These are phyloP conservation scores for Trichoderma citrinoviride DNA, from an alignment of 2,329 filamentous ascomycete species.

Conservation along the genomic window DNA sequence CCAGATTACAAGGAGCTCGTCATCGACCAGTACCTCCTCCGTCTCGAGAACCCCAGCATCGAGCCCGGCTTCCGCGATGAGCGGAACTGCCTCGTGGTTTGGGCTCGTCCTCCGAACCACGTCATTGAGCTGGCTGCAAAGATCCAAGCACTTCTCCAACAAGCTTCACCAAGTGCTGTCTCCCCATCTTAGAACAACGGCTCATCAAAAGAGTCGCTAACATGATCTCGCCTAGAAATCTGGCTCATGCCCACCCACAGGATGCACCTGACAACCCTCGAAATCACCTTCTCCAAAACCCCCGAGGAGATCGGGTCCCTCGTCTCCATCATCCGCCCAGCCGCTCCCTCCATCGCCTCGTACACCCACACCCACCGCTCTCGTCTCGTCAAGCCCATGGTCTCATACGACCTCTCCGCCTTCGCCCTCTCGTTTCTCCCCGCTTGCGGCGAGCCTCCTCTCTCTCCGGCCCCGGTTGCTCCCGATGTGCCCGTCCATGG, in stretches of 20 bases:
- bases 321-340: conserved; percentile 54
- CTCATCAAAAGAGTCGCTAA: background rate
- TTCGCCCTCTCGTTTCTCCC: conserved; percentile 86
- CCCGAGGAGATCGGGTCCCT: conserved; percentile 64
- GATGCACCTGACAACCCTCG: conserved; percentile 82
- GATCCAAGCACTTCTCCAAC: conserved; percentile 65
- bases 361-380: conserved; percentile 66
- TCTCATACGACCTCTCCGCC: conserved; percentile 83
- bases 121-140: conserved; percentile 64
- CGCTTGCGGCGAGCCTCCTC: conserved; percentile 59
- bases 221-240: background rate
- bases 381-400: conserved; percentile 74
- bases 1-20: conserved; percentile 66
- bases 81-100: conserved; percentile 81
- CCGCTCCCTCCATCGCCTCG: conserved; percentile 60
- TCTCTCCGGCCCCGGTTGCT: conserved; percentile 40
- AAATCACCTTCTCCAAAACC: conserved; percentile 78
- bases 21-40: conserved; percentile 72
- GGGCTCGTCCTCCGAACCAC: conserved; percentile 76
- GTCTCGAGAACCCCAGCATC: conserved; percentile 61
- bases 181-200: background rate
- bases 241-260: conserved; percentile 81
- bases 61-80: conserved; percentile 71
- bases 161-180: conserved; percentile 66
- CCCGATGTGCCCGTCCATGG: conserved; percentile 34